phyloP scores from a whole-genome alignment of 768 basidiomycete genomes.

The Fistulinella prunicolor region DNA sequence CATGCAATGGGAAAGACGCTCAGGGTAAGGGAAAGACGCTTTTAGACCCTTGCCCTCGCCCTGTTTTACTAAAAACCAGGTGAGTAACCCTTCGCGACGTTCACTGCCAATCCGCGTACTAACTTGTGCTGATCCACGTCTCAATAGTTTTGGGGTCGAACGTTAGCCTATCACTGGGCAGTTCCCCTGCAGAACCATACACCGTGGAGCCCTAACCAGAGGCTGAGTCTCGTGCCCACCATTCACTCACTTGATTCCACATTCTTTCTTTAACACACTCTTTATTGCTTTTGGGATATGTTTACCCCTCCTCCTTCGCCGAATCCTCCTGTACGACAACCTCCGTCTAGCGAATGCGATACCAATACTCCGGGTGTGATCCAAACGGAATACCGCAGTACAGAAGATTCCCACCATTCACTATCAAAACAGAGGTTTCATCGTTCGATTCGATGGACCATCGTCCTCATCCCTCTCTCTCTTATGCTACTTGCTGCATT shows the following conservation, averaged over 20 bases:
- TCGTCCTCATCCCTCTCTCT: constrained; percentile 53
- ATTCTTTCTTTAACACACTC: constrained; percentile 32
- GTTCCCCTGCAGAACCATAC: background rate
- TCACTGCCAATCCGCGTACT: constrained; percentile 9
- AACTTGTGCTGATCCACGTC: constrained; percentile 12
- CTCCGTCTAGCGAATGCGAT: background rate
- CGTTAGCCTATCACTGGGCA: background rate
- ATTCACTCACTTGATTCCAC: constrained; percentile 14
- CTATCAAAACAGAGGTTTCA: constrained; percentile 37
- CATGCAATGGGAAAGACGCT: constrained; percentile 12
- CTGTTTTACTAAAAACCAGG: constrained; percentile 9
- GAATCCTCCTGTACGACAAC: constrained; percentile 20
- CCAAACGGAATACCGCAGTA: constrained; percentile 1
- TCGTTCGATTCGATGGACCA: constrained; percentile 43
- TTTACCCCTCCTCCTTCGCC: constrained; percentile 46
- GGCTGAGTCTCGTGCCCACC: too few relatives aligned
- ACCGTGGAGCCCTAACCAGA: background rate
- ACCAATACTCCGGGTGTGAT: constrained; percentile 1
- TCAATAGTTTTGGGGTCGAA: constrained; percentile 4
- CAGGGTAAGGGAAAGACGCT: background rate
- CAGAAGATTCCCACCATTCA: constrained; percentile 1
- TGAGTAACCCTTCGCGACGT: background rate
- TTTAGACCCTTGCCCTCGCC: constrained; percentile 4
- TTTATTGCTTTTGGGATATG: constrained; percentile 27
- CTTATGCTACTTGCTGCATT: constrained; percentile 54